Percentiles rank a stretch among this genome's conserved stretches.
Conservation (phyloP, 2,329 filamentous ascomycete species). For the Hymenoscyphus linearis region DNA sequence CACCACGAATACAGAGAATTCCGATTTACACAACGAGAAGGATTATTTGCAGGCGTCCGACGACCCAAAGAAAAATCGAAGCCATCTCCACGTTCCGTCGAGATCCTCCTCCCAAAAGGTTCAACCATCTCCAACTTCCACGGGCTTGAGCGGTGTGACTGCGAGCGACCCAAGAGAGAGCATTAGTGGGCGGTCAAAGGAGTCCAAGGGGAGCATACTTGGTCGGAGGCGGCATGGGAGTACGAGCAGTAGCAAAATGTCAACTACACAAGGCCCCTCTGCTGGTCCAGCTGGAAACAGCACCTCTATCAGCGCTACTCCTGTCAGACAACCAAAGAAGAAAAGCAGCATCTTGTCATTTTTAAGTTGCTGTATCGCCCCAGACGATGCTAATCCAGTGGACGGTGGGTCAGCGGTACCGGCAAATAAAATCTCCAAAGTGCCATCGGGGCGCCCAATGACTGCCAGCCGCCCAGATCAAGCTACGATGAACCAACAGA, state of each 20-base stretch:
- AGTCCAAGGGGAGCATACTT: constrained; percentile 59
- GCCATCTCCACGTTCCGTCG: constrained; percentile 54
- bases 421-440: constrained; percentile 40
- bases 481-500: constrained; percentile 15
- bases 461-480: constrained; percentile 30
- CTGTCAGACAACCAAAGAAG: constrained; percentile 33
- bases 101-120: constrained; percentile 57
- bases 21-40: constrained; percentile 28
- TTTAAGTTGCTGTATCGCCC: constrained; percentile 41
- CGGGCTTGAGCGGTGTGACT: constrained; percentile 55
- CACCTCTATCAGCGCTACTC: constrained; percentile 24
- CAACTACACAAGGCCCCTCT: constrained; percentile 40
- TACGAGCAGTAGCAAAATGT: constrained; percentile 58
- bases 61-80: constrained; percentile 39
- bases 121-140: constrained; percentile 54
- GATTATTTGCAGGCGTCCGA: constrained; percentile 21
- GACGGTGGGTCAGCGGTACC: constrained; percentile 39
- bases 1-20: constrained; percentile 29
- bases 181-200: constrained; percentile 59
- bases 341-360: constrained; percentile 43
- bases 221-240: constrained; percentile 62
- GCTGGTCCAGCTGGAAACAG: constrained; percentile 35
- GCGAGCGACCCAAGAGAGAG: constrained; percentile 56
- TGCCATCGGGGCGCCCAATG: constrained; percentile 30
- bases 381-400: constrained; percentile 35